Evolutionary conservation across 805 yeast species (phyloP).

Genomic region (Kodamaea fukazawae): DNA sequence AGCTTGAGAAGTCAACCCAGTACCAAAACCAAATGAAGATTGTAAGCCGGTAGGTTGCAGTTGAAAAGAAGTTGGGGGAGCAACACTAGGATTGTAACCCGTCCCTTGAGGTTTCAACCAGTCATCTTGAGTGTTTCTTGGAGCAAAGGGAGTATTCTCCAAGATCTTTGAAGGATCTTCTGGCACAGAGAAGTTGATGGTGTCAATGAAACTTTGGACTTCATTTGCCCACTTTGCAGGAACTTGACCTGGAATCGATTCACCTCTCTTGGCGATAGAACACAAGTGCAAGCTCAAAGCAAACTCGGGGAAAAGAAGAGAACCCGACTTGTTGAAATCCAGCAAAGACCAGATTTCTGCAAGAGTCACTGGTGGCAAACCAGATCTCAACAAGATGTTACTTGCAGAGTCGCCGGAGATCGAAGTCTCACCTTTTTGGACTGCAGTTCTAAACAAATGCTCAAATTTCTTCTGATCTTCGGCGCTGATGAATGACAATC

Average conservation of each 20-base stretch:
- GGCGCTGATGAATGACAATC: slow-evolving; percentile 81
- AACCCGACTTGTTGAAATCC: slow-evolving; percentile 86
- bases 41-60: slow-evolving; percentile 37
- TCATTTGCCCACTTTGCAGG: slow-evolving; percentile 77
- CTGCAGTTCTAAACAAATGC: slow-evolving; percentile 76
- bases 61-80: slow-evolving; percentile 31
- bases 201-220: slow-evolving; percentile 85
- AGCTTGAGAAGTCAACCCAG: slow-evolving; percentile 12
- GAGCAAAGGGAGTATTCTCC: slow-evolving; percentile 45
- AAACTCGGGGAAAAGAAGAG: slow-evolving; percentile 88
- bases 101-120: slow-evolving; percentile 35
- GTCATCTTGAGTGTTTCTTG: slow-evolving; percentile 17
- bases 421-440: slow-evolving; percentile 65
- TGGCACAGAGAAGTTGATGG: slow-evolving; percentile 75
- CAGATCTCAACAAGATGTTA: slow-evolving; percentile 75
- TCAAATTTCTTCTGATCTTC: slow-evolving; percentile 87
- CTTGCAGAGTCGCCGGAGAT: slow-evolving; percentile 74
- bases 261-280: slow-evolving; percentile 73
- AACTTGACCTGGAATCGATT: slow-evolving; percentile 66
- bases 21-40: slow-evolving; percentile 8
- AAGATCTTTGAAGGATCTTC: slow-evolving; percentile 46
- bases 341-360: slow-evolving; percentile 89
- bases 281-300: slow-evolving; percentile 89
- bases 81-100: slow-evolving; percentile 16
- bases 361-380: slow-evolving; percentile 67